Evolutionary conservation across 2,329 filamentous ascomycete species (phyloP), one percentile per base, ranked within the genome.

Genomic region (Gliomastix tumulicola): DNA sequence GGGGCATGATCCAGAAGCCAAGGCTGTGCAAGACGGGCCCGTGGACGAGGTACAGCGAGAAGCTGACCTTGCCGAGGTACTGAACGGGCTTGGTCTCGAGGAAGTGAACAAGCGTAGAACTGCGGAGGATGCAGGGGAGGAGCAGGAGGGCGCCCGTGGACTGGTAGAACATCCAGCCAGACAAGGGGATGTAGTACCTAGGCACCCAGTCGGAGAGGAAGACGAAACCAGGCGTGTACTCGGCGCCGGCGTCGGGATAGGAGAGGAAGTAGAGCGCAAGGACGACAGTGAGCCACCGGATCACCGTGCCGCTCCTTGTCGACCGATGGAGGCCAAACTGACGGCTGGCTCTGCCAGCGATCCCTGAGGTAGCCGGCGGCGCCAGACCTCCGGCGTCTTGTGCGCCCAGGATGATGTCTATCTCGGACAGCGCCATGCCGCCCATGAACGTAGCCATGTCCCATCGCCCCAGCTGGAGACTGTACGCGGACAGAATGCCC

Each of bases 21-120:
- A 82, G 41, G 3, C 65, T 65, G 62, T 69, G 73, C 5, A 83
- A 53, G 1, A 84, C 56, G 0, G 78, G 78, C 0, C 78, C 79
- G 47, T 65, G 62, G 6, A 65, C 49, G 5, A 65, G 57, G 39
- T 65, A 65, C n/a, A 65, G 45, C 2, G 59, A 61, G 48, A 64
- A 65, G 41, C 59, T 63, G 39, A 65, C 49, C 32, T 49, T 53
- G 11, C 62, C 62, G 0, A 65, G 49, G 32, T 65, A 62, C 39
- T 63, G 62, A 10, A 59, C 47, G 6, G 51, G 21, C 0, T 39
- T 43, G 6, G 47, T 45, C 34, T 63, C 60, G 4, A 64, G 46
- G 7, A 57, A 2, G 3, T 38, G 30, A 21, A 49, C 40, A 7
- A 62, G 48, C 2, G 45, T 31, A 0, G 51, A 50, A 21, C 53